A percentile compares a stretch with the other conserved stretches of the same genome.
These are phyloP conservation scores for Epicoccum sorghinum DNA, from an alignment of 2,329 filamentous ascomycete genomes.

Conservation along the genomic window DNA sequence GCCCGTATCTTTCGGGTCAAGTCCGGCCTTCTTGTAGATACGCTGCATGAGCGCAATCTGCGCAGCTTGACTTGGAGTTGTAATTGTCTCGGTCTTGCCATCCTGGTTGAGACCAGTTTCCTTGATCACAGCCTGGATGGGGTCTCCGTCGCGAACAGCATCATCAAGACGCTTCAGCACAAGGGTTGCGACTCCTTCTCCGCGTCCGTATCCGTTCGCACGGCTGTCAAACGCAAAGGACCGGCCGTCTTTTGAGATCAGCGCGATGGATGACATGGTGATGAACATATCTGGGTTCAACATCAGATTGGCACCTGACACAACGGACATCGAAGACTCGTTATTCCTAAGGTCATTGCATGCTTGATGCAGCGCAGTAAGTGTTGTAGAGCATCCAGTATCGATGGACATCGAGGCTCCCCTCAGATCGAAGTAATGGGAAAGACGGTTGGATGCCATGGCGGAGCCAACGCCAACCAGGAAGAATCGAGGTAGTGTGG, in stretches of 20 bases:
- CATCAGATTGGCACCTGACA: background rate
- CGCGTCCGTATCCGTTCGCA: slow-evolving; percentile 36
- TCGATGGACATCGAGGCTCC: background rate
- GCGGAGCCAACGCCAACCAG: background rate
- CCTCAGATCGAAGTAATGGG: background rate
- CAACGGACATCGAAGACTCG: background rate
- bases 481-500: background rate
- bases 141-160: slow-evolving; percentile 35
- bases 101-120: slow-evolving; percentile 30
- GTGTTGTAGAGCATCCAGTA: background rate
- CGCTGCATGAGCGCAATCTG: slow-evolving; percentile 33
- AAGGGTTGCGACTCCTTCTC: slow-evolving; percentile 36
- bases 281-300: slow-evolving; percentile 16
- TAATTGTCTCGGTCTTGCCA: slow-evolving; percentile 18
- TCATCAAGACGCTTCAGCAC: slow-evolving; percentile 34
- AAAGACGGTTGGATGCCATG: slow-evolving; percentile 1
- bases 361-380: background rate
- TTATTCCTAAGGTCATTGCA: background rate
- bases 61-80: slow-evolving; percentile 50
- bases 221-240: slow-evolving; percentile 37
- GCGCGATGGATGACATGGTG: background rate
- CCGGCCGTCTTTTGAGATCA: slow-evolving; percentile 1
- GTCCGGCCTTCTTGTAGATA: slow-evolving; percentile 29
- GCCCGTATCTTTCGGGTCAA: slow-evolving; percentile 28
- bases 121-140: slow-evolving; percentile 35